phyloP scores from a whole-genome alignment of 805 yeast genomes.

The Candida xyloterini region DNA sequence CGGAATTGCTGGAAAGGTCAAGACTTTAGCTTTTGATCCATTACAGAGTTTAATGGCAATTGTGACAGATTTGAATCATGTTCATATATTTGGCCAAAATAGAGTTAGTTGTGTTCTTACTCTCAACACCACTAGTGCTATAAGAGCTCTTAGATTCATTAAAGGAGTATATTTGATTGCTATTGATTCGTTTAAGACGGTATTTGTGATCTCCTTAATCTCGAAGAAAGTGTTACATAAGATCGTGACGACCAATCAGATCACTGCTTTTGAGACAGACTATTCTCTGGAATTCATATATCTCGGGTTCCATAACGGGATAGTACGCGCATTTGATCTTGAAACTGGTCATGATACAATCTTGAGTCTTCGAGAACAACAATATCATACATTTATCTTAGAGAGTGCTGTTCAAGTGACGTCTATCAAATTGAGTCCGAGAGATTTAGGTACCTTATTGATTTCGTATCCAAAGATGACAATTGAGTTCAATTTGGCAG shows the following conservation, averaged over 20 bases:
- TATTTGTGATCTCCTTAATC: slow-evolving; percentile 69
- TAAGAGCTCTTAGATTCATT: slow-evolving; percentile 60
- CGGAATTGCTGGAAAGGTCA: slow-evolving; percentile 64
- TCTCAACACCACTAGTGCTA: slow-evolving; percentile 46
- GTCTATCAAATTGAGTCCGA: slow-evolving; percentile 76
- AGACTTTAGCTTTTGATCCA: slow-evolving; percentile 78
- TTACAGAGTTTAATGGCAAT: slow-evolving; percentile 83
- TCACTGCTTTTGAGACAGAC: slow-evolving; percentile 73
- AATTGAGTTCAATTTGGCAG: slow-evolving; percentile 62
- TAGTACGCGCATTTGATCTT: slow-evolving; percentile 69
- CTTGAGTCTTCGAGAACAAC: slow-evolving; percentile 66
- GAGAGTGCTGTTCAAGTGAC: slow-evolving; percentile 53
- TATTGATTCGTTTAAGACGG: slow-evolving; percentile 55
- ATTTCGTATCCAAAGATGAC: slow-evolving; percentile 71
- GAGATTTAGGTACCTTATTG: slow-evolving; percentile 78
- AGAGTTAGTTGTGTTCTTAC: slow-evolving; percentile 70
- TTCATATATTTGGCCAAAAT: slow-evolving; percentile 81
- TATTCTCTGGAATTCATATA: slow-evolving; percentile 87
- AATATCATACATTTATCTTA: slow-evolving; percentile 56
- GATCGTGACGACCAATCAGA: slow-evolving; percentile 58
- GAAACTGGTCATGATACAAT: slow-evolving; percentile 72
- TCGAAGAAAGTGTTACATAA: slow-evolving; percentile 58
- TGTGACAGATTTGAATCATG: slow-evolving; percentile 64
- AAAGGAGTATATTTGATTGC: slow-evolving; percentile 81
- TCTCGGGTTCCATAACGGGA: slow-evolving; percentile 77